A percentile compares a stretch with the other conserved stretches of the same genome.
These are phyloP conservation scores for Coprinopsis cinerea DNA, from an alignment of 768 basidiomycete species.

Conservation along the genomic window DNA sequence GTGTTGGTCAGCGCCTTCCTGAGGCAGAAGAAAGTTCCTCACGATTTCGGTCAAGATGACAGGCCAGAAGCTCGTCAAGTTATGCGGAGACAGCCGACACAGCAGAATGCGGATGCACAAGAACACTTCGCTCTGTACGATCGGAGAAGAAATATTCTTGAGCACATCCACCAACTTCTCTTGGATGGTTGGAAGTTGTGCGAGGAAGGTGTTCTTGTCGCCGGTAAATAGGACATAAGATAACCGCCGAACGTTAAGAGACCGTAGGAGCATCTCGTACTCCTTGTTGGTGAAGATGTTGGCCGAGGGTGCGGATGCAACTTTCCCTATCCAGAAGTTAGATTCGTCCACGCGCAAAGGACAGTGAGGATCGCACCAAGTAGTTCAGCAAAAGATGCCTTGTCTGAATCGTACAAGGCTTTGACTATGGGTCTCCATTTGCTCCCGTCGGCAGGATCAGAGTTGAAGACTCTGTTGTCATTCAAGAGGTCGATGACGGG, in stretches of 20 bases:
- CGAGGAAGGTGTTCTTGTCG: conserved; percentile 88
- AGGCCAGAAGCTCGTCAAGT: conserved; percentile 95
- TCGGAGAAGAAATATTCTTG: conserved; percentile 68
- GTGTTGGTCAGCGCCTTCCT: background rate
- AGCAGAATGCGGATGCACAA: conserved; percentile 88
- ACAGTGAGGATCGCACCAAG: conserved; percentile 48
- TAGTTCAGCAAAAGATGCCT: conserved; percentile 78
- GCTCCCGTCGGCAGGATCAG: conserved; percentile 44
- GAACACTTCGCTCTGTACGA: conserved; percentile 92
- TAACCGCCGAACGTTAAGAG: conserved; percentile 80
- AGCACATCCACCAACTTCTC: conserved; percentile 94
- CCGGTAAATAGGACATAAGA: conserved; percentile 83
- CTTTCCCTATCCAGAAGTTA: conserved; percentile 44
- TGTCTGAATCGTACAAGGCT: conserved; percentile 79
- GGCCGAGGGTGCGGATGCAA: conserved; percentile 81
- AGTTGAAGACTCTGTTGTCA: conserved; percentile 86
- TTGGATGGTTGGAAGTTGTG: conserved; percentile 88
- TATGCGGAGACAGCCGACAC: conserved; percentile 86
- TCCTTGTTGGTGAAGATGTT: conserved; percentile 97
- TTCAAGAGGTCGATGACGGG: conserved; percentile 77
- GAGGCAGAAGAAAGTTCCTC: conserved; percentile 16
- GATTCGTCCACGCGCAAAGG: conserved; percentile 21
- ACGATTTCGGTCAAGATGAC: conserved; percentile 91
- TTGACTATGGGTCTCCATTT: conserved; percentile 79
- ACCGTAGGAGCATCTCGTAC: conserved; percentile 85